Evolutionary conservation across 2,329 filamentous ascomycete genomes (phyloP).

Genomic region (Fusarium sp.): DNA sequence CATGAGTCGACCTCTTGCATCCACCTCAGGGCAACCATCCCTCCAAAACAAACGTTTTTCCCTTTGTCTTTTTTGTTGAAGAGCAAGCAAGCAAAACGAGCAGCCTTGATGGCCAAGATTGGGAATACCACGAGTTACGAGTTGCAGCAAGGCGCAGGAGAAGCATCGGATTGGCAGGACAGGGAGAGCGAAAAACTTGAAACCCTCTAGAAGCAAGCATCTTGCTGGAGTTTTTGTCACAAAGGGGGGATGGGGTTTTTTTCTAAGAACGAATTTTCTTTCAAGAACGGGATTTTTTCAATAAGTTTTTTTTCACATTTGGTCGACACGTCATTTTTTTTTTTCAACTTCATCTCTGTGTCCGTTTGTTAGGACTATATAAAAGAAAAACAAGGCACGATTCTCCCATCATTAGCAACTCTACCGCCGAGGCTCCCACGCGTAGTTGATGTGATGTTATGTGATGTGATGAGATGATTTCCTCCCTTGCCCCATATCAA

Average conservation of each 20-base stretch:
- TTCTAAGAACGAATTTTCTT: constrained; percentile 1
- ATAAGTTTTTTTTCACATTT: neutral
- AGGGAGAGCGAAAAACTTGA: constrained; percentile 3
- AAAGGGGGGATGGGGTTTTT: constrained; percentile 14
- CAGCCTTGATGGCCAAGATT: constrained; percentile 30
- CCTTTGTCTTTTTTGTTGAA: constrained; percentile 39
- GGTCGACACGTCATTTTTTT: constrained; percentile 14
- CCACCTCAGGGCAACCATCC: constrained; percentile 20
- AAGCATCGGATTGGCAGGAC: constrained; percentile 30
- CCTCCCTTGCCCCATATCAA: constrained; percentile 10
- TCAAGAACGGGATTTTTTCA: neutral
- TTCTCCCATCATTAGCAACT: constrained; percentile 23
- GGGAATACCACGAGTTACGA: constrained; percentile 36
- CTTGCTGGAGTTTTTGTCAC: constrained; percentile 36
- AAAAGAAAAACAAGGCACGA: constrained; percentile 18
- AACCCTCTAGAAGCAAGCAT: constrained; percentile 20
- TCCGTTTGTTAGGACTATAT: constrained; percentile 23
- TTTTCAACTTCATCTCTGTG: constrained; percentile 12
- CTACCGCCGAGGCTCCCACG: neutral
- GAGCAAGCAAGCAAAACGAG: constrained; percentile 15
- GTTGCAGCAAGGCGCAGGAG: constrained; percentile 40
- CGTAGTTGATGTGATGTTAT: constrained; percentile 9
- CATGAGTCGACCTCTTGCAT: constrained; percentile 19
- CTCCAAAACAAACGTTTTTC: constrained; percentile 14
- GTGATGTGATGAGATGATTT: constrained; percentile 14